Conservation (phyloP, 208 protist genomes). For the Leishmania turanica region DNA sequence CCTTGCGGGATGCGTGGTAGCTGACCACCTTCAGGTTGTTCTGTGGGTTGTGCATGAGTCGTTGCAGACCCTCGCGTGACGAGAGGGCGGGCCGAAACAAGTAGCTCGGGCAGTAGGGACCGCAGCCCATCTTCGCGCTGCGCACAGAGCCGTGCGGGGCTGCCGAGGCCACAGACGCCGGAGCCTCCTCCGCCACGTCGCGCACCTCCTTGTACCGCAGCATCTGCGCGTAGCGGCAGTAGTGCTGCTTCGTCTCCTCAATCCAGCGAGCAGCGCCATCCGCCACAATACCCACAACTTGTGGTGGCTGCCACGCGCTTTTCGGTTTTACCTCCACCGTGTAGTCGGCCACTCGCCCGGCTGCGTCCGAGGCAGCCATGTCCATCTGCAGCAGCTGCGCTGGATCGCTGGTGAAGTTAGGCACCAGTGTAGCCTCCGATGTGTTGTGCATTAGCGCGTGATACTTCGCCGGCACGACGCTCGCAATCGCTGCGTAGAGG, state of each 20-base stretch:
- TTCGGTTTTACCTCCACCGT: constrained; percentile 86
- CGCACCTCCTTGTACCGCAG: constrained; percentile 39
- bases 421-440: constrained; percentile 38
- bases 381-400: constrained; percentile 22
- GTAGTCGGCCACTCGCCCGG: constrained; percentile 25
- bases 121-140: background rate
- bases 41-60: constrained; percentile 29
- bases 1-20: constrained; percentile 23
- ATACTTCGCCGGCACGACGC: constrained; percentile 21
- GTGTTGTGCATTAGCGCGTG: constrained; percentile 19
- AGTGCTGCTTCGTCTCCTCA: constrained; percentile 43
- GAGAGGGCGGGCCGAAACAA: constrained; percentile 39
- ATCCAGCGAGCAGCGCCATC: constrained; percentile 44
- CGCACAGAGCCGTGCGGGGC: background rate
- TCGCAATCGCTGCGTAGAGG: constrained; percentile 21
- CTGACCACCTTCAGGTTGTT: constrained; percentile 55
- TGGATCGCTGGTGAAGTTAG: constrained; percentile 40
- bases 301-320: constrained; percentile 52
- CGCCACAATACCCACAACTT: constrained; percentile 59
- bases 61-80: constrained; percentile 35
- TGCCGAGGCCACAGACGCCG: background rate
- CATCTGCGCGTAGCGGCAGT: constrained; percentile 74
- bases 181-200: background rate
- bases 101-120: constrained; percentile 71
- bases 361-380: constrained; percentile 6